Evolutionary conservation across 2,329 filamentous ascomycete genomes (phyloP).

Genomic region (Paraconiothyrium brasiliense): DNA sequence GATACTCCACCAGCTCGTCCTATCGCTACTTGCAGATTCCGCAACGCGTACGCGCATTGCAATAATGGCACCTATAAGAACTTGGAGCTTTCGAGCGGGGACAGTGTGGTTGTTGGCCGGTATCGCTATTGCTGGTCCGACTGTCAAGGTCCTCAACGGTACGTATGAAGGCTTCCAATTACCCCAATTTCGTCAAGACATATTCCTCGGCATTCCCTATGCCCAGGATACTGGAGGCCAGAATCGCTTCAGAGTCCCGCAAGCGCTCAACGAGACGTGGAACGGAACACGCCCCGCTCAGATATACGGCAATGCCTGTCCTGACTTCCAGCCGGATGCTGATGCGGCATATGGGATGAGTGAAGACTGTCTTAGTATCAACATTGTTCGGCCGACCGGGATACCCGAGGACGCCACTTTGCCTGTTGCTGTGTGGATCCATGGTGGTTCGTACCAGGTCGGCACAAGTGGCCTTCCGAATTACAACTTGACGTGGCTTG

Average conservation of each 20-base stretch:
- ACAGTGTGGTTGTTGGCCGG: constrained; percentile 25
- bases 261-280: constrained; percentile 58
- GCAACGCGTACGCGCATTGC: not conserved
- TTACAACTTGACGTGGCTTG: constrained; percentile 71
- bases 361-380: constrained; percentile 71
- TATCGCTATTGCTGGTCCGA: constrained; percentile 31
- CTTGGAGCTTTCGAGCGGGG: constrained; percentile 29
- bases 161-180: constrained; percentile 47
- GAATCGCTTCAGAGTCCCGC: constrained; percentile 63
- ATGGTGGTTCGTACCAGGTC: constrained; percentile 59
- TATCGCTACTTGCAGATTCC: no score
- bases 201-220: constrained; percentile 64
- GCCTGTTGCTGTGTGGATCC: constrained; percentile 70
- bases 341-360: constrained; percentile 50
- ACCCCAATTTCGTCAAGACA: constrained; percentile 54
- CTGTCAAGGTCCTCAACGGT: constrained; percentile 44
- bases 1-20: not conserved
- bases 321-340: constrained; percentile 40
- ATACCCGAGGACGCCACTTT: constrained; percentile 51
- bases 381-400: constrained; percentile 66
- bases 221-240: constrained; percentile 64
- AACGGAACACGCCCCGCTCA: constrained; percentile 51
- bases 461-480: constrained; percentile 54
- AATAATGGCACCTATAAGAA: constrained; percentile 17
- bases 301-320: constrained; percentile 54